phyloP scores from a whole-genome alignment of 805 yeast species.

The Kluyveromyces nonfermentans region DNA sequence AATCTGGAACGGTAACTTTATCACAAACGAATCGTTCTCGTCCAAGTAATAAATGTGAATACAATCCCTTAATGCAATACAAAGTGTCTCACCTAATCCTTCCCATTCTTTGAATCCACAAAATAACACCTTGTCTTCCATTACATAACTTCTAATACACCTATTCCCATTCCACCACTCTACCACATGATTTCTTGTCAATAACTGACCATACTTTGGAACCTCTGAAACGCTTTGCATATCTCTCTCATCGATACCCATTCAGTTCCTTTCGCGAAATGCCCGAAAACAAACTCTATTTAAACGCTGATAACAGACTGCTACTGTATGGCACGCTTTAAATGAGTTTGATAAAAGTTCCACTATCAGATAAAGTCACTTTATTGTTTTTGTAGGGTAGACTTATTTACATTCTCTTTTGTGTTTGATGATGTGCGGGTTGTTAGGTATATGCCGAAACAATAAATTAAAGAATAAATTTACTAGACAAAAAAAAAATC shows the following conservation, averaged over 20 bases:
- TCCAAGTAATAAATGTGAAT: slow-evolving; percentile 49
- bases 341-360: no score
- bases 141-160: slow-evolving; percentile 32
- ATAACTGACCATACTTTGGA: background rate
- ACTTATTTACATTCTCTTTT: no score
- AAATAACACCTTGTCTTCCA: slow-evolving; percentile 38
- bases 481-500: no score
- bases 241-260: background rate
- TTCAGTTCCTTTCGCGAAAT: background rate
- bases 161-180: slow-evolving; percentile 30
- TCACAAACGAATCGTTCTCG: slow-evolving; percentile 49
- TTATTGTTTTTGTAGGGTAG: no score
- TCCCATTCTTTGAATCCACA: slow-evolving; percentile 55
- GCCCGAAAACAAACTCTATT: background rate
- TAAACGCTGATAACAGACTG: background rate
- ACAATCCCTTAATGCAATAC: slow-evolving; percentile 49
- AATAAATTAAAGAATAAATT: no score
- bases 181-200: slow-evolving; percentile 29
- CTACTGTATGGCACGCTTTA: no score
- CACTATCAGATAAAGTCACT: no score
- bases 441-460: no score
- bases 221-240: background rate
- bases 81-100: slow-evolving; percentile 34
- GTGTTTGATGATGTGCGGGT: no score
- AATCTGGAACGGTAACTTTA: slow-evolving; percentile 62